Evolutionary conservation across 805 yeast species (phyloP).

Genomic region (Yarrowia divulgata): DNA sequence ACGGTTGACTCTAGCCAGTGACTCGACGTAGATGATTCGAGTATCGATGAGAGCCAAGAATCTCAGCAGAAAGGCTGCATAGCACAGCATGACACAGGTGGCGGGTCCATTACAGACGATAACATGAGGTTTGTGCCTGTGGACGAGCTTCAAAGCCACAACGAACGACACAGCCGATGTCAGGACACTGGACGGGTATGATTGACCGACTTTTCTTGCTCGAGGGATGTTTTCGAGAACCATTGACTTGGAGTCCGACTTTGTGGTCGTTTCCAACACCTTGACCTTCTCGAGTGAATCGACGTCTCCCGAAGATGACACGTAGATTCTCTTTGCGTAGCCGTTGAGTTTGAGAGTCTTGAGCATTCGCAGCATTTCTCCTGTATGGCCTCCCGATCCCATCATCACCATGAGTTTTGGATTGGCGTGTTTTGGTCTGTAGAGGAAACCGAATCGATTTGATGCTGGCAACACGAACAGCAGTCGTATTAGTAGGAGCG

Average conservation of each 20-base stretch:
- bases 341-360: constrained; percentile 49
- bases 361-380: constrained; percentile 85
- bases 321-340: constrained; percentile 48
- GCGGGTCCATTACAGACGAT: constrained; percentile 82
- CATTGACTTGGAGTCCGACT: constrained; percentile 42
- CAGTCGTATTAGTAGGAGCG: background rate
- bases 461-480: constrained; percentile 33
- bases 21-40: constrained; percentile 79
- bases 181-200: constrained; percentile 55
- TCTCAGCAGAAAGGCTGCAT: constrained; percentile 61
- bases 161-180: constrained; percentile 55
- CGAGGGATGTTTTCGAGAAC: constrained; percentile 52
- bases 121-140: constrained; percentile 23
- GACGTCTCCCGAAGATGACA: constrained; percentile 60
- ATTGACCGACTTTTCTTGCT: constrained; percentile 70
- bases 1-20: constrained; percentile 78
- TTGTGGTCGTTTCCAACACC: constrained; percentile 42
- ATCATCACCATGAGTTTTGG: constrained; percentile 63
- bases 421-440: constrained; percentile 5
- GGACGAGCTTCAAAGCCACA: constrained; percentile 45
- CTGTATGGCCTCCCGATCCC: constrained; percentile 98
- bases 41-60: constrained; percentile 51
- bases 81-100: constrained; percentile 73
- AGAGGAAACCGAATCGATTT: constrained; percentile 11
- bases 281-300: constrained; percentile 54